A percentile compares a stretch with the other conserved stretches of the same genome.
phyloP scores from a whole-genome alignment of 345 rosid species.

The Eucalyptus viminalis region DNA sequence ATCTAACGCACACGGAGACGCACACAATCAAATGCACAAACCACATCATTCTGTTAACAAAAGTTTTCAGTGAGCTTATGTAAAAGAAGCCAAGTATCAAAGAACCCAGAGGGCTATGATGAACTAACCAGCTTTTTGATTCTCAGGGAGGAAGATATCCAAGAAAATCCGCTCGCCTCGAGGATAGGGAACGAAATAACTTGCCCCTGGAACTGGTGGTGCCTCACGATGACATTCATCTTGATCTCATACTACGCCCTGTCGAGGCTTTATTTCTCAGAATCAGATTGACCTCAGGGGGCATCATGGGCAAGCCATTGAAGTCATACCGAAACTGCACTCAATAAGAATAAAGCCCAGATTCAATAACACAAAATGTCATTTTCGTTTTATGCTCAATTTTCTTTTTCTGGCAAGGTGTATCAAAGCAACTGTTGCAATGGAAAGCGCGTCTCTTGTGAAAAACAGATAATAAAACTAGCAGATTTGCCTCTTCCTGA shows the following conservation, averaged over 20 bases:
- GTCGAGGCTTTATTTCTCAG: constrained; percentile 4
- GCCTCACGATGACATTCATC: constrained; percentile 2
- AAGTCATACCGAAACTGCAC: neutral
- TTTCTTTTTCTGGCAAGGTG: neutral
- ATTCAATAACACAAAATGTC: neutral
- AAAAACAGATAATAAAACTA: neutral
- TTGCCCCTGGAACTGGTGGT: constrained; percentile 4
- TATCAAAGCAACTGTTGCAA: neutral
- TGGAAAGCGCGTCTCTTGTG: neutral
- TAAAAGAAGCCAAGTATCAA: neutral
- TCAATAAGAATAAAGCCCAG: neutral
- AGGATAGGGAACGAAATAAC: neutral
- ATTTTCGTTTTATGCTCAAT: neutral
- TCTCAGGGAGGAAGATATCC: neutral
- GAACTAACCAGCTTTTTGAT: neutral
- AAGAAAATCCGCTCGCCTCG: neutral
- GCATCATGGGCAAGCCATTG: neutral
- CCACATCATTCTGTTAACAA: neutral
- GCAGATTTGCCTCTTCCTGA: neutral
- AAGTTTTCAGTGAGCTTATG: neutral
- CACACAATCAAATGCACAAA: neutral
- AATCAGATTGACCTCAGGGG: neutral
- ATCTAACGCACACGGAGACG: neutral
- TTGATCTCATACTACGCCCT: constrained; percentile 11
- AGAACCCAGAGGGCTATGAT: neutral